Percentiles rank a stretch among this genome's conserved stretches.
Evolutionary conservation across 345 rosid species (phyloP).

Genomic region (Lagerstroemia speciosa): DNA sequence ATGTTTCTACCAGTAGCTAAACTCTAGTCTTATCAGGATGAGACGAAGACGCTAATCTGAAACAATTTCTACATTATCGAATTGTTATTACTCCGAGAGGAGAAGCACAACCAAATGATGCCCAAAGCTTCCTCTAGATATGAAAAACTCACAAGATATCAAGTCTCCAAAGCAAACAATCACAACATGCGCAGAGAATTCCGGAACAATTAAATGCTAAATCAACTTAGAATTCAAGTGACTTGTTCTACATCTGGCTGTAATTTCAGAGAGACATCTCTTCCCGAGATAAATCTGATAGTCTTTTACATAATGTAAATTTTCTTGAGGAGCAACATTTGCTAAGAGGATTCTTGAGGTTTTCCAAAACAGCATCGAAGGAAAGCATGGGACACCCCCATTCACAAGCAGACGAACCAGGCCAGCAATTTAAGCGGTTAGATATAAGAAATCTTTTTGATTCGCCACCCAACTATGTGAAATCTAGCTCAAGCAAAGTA

Average conservation of each 20-base stretch:
- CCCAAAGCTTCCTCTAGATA: too few species aligned
- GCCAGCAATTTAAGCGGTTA: background rate
- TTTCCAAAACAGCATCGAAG: background rate
- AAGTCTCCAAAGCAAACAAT: background rate
- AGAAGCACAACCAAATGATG: too few species aligned
- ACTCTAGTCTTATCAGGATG: too few species aligned
- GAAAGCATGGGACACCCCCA: background rate
- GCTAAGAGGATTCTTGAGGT: background rate
- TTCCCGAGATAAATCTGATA: background rate
- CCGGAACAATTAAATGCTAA: background rate
- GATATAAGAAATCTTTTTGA: background rate
- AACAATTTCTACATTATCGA: too few species aligned
- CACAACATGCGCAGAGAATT: background rate
- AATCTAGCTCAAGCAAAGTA: background rate
- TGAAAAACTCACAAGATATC: too few species aligned
- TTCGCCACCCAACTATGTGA: background rate
- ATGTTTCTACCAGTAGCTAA: too few species aligned
- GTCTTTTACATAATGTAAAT: background rate
- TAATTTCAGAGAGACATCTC: background rate
- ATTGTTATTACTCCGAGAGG: too few species aligned
- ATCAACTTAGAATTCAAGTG: background rate
- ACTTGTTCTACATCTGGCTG: background rate
- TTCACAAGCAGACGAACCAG: background rate
- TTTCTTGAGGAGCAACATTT: background rate
- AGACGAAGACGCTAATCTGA: too few species aligned